Conservation (phyloP, 2,329 filamentous ascomycete genomes). For the Xylariomycetidae sp. region DNA sequence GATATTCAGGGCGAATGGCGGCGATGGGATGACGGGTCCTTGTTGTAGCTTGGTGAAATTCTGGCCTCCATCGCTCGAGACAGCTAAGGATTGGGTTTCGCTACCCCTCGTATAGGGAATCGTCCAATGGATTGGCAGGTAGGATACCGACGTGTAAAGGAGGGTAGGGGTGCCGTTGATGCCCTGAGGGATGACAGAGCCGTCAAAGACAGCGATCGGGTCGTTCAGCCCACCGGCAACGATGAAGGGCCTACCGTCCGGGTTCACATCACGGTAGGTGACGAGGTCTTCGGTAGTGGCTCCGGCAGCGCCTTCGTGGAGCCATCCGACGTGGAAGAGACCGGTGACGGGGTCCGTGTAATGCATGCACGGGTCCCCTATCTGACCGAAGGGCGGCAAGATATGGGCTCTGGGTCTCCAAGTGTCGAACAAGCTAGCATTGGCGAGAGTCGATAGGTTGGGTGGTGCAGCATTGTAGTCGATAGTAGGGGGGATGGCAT, state of each 20-base stretch:
- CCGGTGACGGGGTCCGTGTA: constrained; percentile 39
- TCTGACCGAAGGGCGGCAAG: constrained; percentile 33
- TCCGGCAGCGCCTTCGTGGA: constrained; percentile 31
- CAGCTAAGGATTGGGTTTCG: constrained; percentile 40
- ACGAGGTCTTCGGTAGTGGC: constrained; percentile 38
- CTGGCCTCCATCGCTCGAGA: constrained; percentile 27
- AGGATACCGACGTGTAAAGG: constrained; percentile 39
- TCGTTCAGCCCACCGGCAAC: constrained; percentile 27
- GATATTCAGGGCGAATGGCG: constrained; percentile 35
- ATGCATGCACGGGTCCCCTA: constrained; percentile 41
- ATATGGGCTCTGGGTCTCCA: constrained; percentile 33
- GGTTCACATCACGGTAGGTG: constrained; percentile 31
- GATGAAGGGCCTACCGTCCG: constrained; percentile 33
- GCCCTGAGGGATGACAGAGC: constrained; percentile 37
- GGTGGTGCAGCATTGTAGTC: constrained; percentile 33
- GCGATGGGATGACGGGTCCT: constrained; percentile 32
- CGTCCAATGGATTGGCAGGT: constrained; percentile 41
- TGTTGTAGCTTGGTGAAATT: constrained; percentile 35
- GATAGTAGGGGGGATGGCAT: constrained; percentile 9
- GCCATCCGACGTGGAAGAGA: constrained; percentile 39
- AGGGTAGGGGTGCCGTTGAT: constrained; percentile 39
- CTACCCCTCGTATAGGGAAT: constrained; percentile 39
- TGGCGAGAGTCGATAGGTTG: constrained; percentile 34
- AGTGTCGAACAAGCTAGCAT: constrained; percentile 30
- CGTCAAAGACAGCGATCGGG: constrained; percentile 40